Conservation (phyloP, 768 basidiomycete genomes). For the Tylopilus vinaceipallidus region DNA sequence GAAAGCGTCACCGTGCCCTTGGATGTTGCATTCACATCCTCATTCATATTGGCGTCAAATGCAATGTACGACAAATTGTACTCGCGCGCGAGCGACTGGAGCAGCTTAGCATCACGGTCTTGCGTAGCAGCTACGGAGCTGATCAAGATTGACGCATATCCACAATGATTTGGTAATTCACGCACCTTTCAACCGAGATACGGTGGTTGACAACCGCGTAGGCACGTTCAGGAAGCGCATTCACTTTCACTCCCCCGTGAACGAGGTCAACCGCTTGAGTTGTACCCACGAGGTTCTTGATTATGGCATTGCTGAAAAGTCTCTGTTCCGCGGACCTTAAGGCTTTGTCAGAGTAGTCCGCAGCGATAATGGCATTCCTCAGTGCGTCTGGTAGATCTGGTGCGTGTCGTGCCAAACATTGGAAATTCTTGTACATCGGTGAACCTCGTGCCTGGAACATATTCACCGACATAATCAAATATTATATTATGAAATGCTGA, state of each 20-base stretch:
- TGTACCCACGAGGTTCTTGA: slow-evolving; percentile 55
- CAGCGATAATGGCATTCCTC: slow-evolving; percentile 46
- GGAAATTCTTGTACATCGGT: slow-evolving; percentile 56
- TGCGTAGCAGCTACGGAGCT: slow-evolving; percentile 43
- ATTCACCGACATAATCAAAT: background rate
- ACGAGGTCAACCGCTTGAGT: slow-evolving; percentile 79
- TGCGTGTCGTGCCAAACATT: slow-evolving; percentile 66
- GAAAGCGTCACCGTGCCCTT: slow-evolving; percentile 50
- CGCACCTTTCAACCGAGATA: slow-evolving; percentile 58
- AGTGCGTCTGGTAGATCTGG: slow-evolving; percentile 49
- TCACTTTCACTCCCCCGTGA: slow-evolving; percentile 67
- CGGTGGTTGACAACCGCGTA: slow-evolving; percentile 73
- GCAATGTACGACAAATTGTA: slow-evolving; percentile 60
- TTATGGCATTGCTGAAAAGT: slow-evolving; percentile 37
- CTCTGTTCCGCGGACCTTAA: slow-evolving; percentile 51
- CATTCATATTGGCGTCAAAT: slow-evolving; percentile 46
- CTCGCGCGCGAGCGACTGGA: slow-evolving; percentile 41
- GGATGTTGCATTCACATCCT: slow-evolving; percentile 29
- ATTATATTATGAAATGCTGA: slow-evolving; percentile 23
- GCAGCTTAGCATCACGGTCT: slow-evolving; percentile 44
- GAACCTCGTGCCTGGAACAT: slow-evolving; percentile 47
- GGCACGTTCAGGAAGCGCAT: slow-evolving; percentile 76
- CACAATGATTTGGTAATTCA: background rate
- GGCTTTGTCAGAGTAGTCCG: slow-evolving; percentile 47
- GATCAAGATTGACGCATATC: background rate